Conservation (phyloP, 2,329 filamentous ascomycete genomes). For the Neodidymelliopsis sp. region DNA sequence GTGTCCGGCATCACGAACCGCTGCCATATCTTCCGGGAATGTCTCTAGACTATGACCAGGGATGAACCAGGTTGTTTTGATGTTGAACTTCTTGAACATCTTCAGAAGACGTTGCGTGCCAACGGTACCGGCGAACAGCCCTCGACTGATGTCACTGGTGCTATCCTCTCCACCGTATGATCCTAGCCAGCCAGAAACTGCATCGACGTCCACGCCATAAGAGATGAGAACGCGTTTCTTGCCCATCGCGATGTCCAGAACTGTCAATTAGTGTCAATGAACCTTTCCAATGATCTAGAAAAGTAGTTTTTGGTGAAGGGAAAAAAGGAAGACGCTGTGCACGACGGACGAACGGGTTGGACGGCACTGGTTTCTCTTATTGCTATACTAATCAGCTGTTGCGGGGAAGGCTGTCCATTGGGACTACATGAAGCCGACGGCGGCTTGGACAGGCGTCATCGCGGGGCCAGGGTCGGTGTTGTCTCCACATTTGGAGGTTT, state of each 20-base stretch:
- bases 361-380: conserved; percentile 10
- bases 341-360: not conserved
- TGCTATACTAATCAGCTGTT: conserved; percentile 6
- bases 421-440: conserved; percentile 14
- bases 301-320: not conserved
- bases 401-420: conserved; percentile 23
- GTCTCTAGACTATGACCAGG: conserved; percentile 68
- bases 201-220: conserved; percentile 79
- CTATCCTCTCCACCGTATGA: conserved; percentile 77
- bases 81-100: conserved; percentile 74
- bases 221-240: conserved; percentile 63
- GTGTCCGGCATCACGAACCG: conserved; percentile 68
- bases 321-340: not conserved
- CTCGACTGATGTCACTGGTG: conserved; percentile 74
- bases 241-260: conserved; percentile 46
- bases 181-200: conserved; percentile 72
- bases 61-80: conserved; percentile 73
- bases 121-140: conserved; percentile 72
- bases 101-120: conserved; percentile 73
- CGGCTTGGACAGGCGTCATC: conserved; percentile 13
- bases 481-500: not conserved
- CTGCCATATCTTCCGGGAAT: conserved; percentile 70
- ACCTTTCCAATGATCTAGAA: not conserved
- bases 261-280: no score
- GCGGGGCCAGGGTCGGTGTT: not conserved